Evolutionary conservation across 1,139 yeast genomes (phyloP).

Genomic region (Geotrichum reessii): DNA sequence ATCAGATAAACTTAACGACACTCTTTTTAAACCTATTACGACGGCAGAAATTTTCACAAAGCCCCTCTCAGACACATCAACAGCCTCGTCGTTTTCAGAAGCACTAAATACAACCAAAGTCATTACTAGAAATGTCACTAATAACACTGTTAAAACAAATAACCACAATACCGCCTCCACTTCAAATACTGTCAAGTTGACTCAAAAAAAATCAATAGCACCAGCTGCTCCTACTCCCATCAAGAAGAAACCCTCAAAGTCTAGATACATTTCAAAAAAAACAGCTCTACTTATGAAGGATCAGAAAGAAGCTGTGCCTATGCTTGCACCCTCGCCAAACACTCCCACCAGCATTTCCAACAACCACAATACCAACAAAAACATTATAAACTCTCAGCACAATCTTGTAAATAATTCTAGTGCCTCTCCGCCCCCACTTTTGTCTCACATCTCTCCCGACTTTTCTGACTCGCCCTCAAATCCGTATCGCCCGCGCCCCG

Average conservation of each 20-base stretch:
- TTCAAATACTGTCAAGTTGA: neutral
- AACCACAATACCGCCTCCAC: neutral
- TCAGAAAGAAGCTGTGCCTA: neutral
- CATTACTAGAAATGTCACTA: neutral
- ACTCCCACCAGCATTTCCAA: neutral
- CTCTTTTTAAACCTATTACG: neutral
- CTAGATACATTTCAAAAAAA: neutral
- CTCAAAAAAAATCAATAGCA: neutral
- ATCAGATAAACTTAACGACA: neutral
- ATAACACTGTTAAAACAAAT: neutral
- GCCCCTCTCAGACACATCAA: neutral
- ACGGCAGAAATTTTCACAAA: neutral
- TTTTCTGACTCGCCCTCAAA: neutral
- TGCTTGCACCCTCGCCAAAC: neutral
- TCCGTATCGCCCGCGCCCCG: slow-evolving; percentile 47
- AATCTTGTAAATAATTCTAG: neutral
- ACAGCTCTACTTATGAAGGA: neutral
- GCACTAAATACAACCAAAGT: no score
- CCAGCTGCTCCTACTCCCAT: neutral
- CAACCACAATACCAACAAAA: neutral
- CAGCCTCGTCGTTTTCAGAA: neutral
- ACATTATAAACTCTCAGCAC: neutral
- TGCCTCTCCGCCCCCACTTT: neutral
- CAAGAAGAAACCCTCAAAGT: neutral
- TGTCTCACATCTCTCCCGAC: neutral